These are phyloP conservation scores for Mikania micrantha DNA, from an alignment of 129 eudicot species.

Conservation along the genomic window DNA sequence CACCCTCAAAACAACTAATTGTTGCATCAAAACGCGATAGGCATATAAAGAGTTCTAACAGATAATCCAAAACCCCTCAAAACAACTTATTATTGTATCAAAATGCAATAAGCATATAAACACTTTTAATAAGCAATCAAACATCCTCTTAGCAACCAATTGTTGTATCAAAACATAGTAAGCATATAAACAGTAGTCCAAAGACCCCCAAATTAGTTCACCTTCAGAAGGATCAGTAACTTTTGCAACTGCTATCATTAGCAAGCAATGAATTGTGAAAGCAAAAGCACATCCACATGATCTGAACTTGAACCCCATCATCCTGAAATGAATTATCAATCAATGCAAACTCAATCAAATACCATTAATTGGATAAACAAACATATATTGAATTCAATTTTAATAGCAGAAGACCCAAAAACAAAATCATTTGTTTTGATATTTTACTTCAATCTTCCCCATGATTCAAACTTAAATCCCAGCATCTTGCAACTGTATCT, in stretches of 20 bases:
- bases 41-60: too few relatives aligned
- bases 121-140: too few relatives aligned
- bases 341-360: background rate
- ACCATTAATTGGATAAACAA: background rate
- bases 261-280: too few relatives aligned
- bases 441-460: constrained; percentile 26
- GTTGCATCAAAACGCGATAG: background rate
- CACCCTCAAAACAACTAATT: background rate
- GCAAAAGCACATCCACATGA: constrained; percentile 9
- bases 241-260: constrained; percentile 28
- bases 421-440: background rate
- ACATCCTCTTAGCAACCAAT: too few relatives aligned
- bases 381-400: background rate
- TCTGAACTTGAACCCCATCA: constrained; percentile 17
- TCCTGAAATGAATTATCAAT: constrained; percentile 4
- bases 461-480: constrained; percentile 23
- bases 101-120: background rate
- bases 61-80: too few relatives aligned
- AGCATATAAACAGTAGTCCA: background rate
- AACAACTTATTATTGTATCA: background rate
- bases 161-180: too few relatives aligned
- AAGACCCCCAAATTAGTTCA: background rate
- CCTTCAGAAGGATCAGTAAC: constrained; percentile 59
- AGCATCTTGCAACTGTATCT: constrained; percentile 12
- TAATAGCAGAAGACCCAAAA: background rate